Evolutionary conservation across 2,329 filamentous ascomycete genomes (phyloP).

Genomic region (Zymoseptoria ardabiliae): DNA sequence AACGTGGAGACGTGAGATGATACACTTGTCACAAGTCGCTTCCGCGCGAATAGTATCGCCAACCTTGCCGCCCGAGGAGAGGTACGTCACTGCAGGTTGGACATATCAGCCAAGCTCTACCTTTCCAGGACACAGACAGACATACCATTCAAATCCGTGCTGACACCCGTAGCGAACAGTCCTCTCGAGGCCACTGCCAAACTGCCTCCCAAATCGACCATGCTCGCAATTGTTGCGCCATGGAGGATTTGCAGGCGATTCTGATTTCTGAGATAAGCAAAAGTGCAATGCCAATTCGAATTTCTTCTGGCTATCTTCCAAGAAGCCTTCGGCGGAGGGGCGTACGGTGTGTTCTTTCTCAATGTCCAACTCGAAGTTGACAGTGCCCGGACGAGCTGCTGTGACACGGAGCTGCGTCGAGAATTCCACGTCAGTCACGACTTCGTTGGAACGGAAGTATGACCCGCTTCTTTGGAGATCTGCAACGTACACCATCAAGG

Average conservation of each 20-base stretch:
- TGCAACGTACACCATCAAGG: conserved; percentile 29
- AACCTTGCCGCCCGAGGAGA: conserved; percentile 56
- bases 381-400: conserved; percentile 56
- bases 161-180: conserved; percentile 59
- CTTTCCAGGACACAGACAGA: neutral
- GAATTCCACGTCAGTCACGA: neutral
- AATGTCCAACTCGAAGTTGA: conserved; percentile 71
- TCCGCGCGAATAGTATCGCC: conserved; percentile 48
- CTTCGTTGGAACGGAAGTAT: too few relatives aligned
- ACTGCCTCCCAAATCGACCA: conserved; percentile 62
- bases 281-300: neutral
- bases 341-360: conserved; percentile 65
- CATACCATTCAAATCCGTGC: conserved; percentile 56
- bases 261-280: conserved; percentile 34
- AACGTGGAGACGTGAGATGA: neutral
- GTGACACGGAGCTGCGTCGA: conserved; percentile 56
- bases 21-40: conserved; percentile 59
- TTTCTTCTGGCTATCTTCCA: neutral
- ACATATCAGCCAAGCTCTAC: neutral
- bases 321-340: neutral
- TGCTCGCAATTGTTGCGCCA: conserved; percentile 70
- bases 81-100: conserved; percentile 49
- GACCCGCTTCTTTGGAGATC: neutral
- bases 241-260: conserved; percentile 72
- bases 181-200: conserved; percentile 59